phyloP scores from a whole-genome alignment of 2,329 filamentous ascomycete species.

The Nigrospora osmanthi region DNA sequence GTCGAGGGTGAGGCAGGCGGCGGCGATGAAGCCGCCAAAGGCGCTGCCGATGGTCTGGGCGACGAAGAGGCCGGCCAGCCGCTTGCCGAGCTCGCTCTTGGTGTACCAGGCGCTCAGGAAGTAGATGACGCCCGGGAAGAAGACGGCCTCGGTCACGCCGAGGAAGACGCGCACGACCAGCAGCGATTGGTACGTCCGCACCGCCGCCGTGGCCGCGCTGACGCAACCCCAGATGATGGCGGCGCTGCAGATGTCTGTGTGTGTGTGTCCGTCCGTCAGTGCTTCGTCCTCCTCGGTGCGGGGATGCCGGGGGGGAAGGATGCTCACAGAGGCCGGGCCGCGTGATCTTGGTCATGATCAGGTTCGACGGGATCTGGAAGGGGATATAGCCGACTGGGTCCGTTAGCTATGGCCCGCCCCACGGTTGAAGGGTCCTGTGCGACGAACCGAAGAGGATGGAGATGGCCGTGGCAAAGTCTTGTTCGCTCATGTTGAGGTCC shows the following conservation, averaged over 20 bases:
- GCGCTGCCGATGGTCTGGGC: constrained; percentile 23
- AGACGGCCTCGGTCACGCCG: constrained; percentile 47
- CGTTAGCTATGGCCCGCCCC: background rate
- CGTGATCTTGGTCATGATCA: constrained; percentile 22
- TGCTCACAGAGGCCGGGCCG: constrained; percentile 34
- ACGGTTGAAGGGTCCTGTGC: background rate
- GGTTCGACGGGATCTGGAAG: constrained; percentile 28
- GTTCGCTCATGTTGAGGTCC: constrained; percentile 26
- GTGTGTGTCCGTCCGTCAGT: background rate
- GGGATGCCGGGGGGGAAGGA: no score
- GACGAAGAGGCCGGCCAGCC: constrained; percentile 24
- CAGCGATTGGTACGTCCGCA: constrained; percentile 36
- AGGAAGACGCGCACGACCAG: constrained; percentile 39
- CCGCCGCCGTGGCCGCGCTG: constrained; percentile 38
- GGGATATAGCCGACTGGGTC: constrained; percentile 23
- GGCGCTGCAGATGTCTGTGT: constrained; percentile 32
- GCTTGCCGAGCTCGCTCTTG: constrained; percentile 23
- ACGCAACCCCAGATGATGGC: constrained; percentile 43
- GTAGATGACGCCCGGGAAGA: constrained; percentile 38
- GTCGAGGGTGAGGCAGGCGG: constrained; percentile 18
- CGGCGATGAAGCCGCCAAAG: constrained; percentile 26
- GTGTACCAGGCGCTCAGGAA: constrained; percentile 32
- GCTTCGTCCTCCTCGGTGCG: background rate
- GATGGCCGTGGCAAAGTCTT: constrained; percentile 29
- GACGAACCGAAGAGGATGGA: constrained; percentile 18